Conservation (phyloP, 148 eudicot species). For the Cornus suecica region DNA sequence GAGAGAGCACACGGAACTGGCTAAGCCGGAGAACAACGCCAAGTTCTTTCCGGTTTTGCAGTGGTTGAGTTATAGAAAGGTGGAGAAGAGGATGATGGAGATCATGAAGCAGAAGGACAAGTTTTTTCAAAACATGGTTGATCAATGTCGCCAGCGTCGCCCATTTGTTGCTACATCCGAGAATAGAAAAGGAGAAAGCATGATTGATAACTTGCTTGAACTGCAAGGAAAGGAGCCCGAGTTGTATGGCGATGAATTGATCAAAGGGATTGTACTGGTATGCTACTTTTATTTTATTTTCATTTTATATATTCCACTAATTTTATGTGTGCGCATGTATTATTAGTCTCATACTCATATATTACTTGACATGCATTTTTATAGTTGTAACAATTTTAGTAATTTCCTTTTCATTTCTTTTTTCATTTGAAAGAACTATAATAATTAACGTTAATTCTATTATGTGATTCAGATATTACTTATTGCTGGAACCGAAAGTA, state of each 20-base stretch:
- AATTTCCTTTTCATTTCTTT: too few relatives aligned
- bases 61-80: conserved; percentile 15
- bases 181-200: background rate
- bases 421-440: too few relatives aligned
- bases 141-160: background rate
- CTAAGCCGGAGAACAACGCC: conserved; percentile 4
- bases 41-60: conserved; percentile 15
- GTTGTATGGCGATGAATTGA: conserved; percentile 14
- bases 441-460: too few relatives aligned
- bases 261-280: conserved; percentile 22
- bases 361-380: too few relatives aligned
- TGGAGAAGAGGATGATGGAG: conserved; percentile 13
- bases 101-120: conserved; percentile 8
- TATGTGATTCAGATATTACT: conserved; percentile 19
- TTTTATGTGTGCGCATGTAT: too few relatives aligned
- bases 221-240: conserved; percentile 14
- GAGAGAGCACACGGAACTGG: conserved; percentile 3
- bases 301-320: too few relatives aligned
- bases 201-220: conserved; percentile 19
- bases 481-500: conserved; percentile 20
- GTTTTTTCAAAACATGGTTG: conserved; percentile 8
- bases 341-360: too few relatives aligned
- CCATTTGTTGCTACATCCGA: background rate
- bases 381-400: too few relatives aligned
- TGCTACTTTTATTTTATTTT: too few relatives aligned